phyloP scores from a whole-genome alignment of 352 stramenopile genomes.

The Globisporangium spiculum region DNA sequence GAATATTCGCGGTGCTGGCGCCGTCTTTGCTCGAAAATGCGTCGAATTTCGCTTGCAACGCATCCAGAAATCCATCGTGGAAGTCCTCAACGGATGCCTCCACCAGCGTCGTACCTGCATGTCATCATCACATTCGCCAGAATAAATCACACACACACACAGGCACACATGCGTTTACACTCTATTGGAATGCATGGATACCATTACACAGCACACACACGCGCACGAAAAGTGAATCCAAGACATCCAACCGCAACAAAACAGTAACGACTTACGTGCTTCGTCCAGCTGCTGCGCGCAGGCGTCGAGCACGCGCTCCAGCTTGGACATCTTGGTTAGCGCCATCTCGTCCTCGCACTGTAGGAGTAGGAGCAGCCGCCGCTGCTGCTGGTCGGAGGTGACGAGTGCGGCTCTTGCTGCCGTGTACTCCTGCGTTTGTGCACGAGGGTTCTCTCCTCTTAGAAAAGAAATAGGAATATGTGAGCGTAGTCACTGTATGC shows the following conservation, averaged over 20 bases:
- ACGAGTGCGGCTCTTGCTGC: not conserved
- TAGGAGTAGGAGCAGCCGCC: not conserved
- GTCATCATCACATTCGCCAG: not conserved
- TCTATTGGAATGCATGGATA: no score
- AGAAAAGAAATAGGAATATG: not conserved
- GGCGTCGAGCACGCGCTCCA: conserved; percentile 5
- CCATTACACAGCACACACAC: not conserved
- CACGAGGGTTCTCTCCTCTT: not conserved
- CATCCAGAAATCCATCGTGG: conserved; percentile 41
- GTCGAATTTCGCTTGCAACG: conserved; percentile 28
- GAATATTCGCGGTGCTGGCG: not conserved
- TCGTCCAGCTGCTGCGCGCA: conserved; percentile 10
- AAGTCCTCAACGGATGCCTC: conserved; percentile 22
- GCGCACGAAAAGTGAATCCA: not conserved
- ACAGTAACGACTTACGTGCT: conserved; percentile 13
- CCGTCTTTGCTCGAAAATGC: not conserved
- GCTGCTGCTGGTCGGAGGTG: not conserved
- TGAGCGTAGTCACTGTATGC: not conserved
- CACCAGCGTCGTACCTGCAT: not conserved
- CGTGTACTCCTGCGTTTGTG: not conserved
- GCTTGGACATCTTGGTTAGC: not conserved
- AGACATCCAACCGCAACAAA: not conserved
- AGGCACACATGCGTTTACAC: not conserved
- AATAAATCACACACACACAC: not conserved
- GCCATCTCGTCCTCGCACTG: not conserved